Base-by-base conservation (phyloP, 1,284 basidiomycete genomes). In the Macrocystidia cucumis region DNA sequence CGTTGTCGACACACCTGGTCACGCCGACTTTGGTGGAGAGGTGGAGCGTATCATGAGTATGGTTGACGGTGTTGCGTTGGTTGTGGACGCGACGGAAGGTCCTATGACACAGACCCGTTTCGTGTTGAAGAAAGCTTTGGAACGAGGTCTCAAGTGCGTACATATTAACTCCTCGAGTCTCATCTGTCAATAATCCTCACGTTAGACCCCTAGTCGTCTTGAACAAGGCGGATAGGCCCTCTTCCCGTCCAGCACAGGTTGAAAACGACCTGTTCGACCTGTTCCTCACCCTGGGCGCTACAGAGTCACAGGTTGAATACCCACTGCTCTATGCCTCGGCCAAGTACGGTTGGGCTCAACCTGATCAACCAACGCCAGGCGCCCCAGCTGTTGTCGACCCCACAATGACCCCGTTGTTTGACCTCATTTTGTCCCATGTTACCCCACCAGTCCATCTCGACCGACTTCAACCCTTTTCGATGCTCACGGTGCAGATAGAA, bases 71-170 rank as follows among this genome's bases (percentile, higher is more conserved):
- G 67, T 69, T 11, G 65, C 62, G 6, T 52, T 69, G 13, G 52
- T 69, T 1, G 65, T 69, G 3, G 65, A 68, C 39, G 65, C 65
- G 4, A 66, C 67, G 1, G 67, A 68, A 38, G 65, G 67, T 1
- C 65, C 65, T 1, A 69, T 69, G 67, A 67, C 67, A 1, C 65
- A 69, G 43, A 69, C 67, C 0, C 52, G 65, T 3, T 69, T 69
- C 32, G 65, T 69, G 2, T 47, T 69, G 9, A 54, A 55, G 3
- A 69, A 68, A 41, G 67, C 65, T 20, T 44, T 68, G 7, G 52
- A 44, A 23, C 56, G 59, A 20, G 65, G 67, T 11, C 43, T 68
- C 9, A 61, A 52, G 65, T 63, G 17, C 36, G 59, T 54, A 12
- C 21, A 20, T 2, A 11, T 22, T 18, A 4, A 16, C 11, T 30